A percentile compares a stretch with the other conserved stretches of the same genome.
Evolutionary conservation across 345 rosid genomes (phyloP).

Genomic region (Citrus unshiu): DNA sequence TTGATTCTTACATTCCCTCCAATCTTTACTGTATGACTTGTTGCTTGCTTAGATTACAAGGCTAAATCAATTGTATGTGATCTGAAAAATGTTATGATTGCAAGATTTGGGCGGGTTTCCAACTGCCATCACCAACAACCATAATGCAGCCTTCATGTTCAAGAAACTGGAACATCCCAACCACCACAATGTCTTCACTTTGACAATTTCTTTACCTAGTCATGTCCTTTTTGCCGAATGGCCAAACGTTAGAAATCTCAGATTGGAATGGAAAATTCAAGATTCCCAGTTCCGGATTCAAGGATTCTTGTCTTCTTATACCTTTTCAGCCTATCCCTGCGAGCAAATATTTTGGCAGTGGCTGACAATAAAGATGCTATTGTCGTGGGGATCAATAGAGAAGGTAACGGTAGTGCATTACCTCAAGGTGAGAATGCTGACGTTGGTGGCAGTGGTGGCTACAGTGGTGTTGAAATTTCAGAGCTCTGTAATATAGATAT

Average conservation of each 20-base stretch:
- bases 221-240: constrained; percentile 8
- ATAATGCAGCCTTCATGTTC: constrained; percentile 35
- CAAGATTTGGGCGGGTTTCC: constrained; percentile 35
- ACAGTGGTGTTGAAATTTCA: constrained; percentile 11
- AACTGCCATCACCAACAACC: constrained; percentile 32
- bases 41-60: constrained; percentile 2
- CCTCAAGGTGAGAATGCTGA: neutral
- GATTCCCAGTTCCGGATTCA: constrained; percentile 14
- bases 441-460: neutral
- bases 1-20: neutral
- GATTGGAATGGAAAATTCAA: constrained; percentile 34
- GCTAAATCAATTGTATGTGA: neutral
- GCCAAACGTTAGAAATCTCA: constrained; percentile 8
- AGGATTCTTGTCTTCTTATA: constrained; percentile 25
- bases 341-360: constrained; percentile 16
- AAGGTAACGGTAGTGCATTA: neutral
- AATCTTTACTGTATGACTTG: neutral
- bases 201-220: constrained; percentile 15
- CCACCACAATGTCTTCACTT: constrained; percentile 31
- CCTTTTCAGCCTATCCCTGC: constrained; percentile 27
- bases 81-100: neutral
- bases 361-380: constrained; percentile 14
- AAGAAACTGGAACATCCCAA: constrained; percentile 53
- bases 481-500: constrained; percentile 58
- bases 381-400: neutral